Percentiles rank a stretch among this genome's conserved stretches.
These are phyloP conservation scores for Globisporangium irregulare DNA, from an alignment of 352 stramenopile species.

Conservation along the genomic window DNA sequence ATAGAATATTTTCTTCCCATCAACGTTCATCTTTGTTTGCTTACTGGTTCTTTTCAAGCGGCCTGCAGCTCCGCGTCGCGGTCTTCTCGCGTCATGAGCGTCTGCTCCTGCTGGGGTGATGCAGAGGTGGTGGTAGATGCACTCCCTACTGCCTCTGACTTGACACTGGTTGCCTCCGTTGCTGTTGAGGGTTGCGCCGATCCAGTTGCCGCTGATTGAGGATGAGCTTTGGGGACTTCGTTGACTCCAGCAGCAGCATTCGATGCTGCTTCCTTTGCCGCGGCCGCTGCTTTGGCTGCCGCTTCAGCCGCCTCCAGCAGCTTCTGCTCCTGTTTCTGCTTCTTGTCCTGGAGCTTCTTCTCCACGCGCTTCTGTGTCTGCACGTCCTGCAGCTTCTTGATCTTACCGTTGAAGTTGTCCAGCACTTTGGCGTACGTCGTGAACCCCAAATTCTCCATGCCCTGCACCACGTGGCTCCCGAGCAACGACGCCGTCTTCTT, in stretches of 20 bases:
- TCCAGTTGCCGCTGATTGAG: not conserved
- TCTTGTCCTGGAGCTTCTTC: conserved; percentile 45
- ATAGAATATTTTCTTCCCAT: not conserved
- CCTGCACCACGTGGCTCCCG: conserved; percentile 53
- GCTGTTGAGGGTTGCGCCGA: not conserved
- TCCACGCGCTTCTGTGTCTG: conserved; percentile 52
- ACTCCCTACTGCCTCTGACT: not conserved
- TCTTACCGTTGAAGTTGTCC: conserved; percentile 60
- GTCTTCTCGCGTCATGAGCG: conserved; percentile 8
- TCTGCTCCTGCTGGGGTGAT: not conserved
- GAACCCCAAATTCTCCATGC: conserved; percentile 71
- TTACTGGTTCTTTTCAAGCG: not conserved
- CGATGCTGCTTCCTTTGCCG: conserved; percentile 4
- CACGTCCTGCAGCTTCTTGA: conserved; percentile 62
- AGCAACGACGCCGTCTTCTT: conserved; percentile 64
- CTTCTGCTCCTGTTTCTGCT: conserved; percentile 20
- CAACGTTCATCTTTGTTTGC: too few relatives aligned
- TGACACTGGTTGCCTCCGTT: not conserved
- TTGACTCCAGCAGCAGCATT: not conserved
- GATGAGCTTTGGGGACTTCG: not conserved
- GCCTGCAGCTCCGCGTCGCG: not conserved
- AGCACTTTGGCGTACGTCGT: conserved; percentile 63
- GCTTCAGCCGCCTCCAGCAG: conserved; percentile 23
- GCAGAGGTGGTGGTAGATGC: not conserved
- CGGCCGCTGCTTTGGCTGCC: not conserved